Base-by-base conservation (phyloP, 495 filamentous ascomycete species). In the Friedmanniomyces simplex region DNA sequence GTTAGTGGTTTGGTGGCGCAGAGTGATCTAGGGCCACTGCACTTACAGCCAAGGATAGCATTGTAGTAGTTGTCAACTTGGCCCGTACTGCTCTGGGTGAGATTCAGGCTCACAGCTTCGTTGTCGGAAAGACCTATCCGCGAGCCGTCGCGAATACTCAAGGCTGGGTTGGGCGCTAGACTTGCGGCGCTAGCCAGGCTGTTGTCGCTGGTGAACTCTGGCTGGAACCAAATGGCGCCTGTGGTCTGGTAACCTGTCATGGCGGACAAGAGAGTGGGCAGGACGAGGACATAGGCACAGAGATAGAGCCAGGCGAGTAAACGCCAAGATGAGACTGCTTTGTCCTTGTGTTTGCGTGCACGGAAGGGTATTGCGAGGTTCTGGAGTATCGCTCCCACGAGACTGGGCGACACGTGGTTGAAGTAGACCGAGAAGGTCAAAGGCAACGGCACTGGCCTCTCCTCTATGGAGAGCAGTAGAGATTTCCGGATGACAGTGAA, bases 401-500 rank as follows among this genome's bases (percentile, higher is more conserved):
- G 25, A 22, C 47, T 21, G 21, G 47, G 25, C 20, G 21, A 24
- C 8, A 50, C 12, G 21, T 30, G 8, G 11, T 50, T 21, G 47
- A 50, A 24, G 24, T 50, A 50, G 47, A 50, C 25, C 21, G 47
- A 5, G 25, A 26, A 30, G 24, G 11, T 18, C 18, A 50, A 30
- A 12, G 47, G 50, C 7, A 53, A 37, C 4, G 50, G 32, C 28
- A 41, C 34, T 14, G 50, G 28, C n/a, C 16, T 41, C 28, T 41
- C 6, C 50, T 53, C 50, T 6, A 37, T 36, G 5, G 50, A 36
- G 4, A n/a, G n/a, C 22, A 53, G 34, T 20, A 53, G 24, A 20
- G 50, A 36, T 53, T 41, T 53, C 18, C 50, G n/a, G 50, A 53
- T 37, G 13, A 53, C 50, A 13, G 12, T 53, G 32, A 18, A 53